Conservation (phyloP, 352 stramenopile genomes). For the Globisporangium splendens region DNA sequence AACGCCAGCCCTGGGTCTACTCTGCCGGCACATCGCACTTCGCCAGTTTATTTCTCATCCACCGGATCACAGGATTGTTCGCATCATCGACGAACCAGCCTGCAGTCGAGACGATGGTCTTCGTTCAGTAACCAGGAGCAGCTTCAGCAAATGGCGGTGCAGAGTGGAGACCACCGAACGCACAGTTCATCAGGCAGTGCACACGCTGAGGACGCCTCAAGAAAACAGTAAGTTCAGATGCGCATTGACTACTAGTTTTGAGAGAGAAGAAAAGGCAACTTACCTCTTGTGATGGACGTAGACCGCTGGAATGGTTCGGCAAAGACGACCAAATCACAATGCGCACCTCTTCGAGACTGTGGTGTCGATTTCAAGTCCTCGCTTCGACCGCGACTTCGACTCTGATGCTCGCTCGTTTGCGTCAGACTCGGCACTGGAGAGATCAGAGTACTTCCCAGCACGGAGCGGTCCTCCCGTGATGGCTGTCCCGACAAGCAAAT, state of each 20-base stretch:
- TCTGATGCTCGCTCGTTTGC: not conserved
- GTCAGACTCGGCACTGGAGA: not conserved
- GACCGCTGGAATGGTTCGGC: slow-evolving; percentile 43
- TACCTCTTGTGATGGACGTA: slow-evolving; percentile 2
- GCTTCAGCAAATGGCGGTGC: slow-evolving; percentile 5
- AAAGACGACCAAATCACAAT: slow-evolving; percentile 56
- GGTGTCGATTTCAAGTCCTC: slow-evolving; percentile 28
- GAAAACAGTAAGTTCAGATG: slow-evolving; percentile 8
- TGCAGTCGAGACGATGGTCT: slow-evolving; percentile 27
- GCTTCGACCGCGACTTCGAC: slow-evolving; percentile 13
- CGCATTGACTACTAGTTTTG: not conserved
- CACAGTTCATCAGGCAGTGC: slow-evolving; percentile 1
- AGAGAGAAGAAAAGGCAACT: not conserved
- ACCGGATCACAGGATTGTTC: not conserved
- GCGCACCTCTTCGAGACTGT: slow-evolving; percentile 53
- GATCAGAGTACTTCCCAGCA: not conserved
- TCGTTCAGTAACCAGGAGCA: slow-evolving; percentile 50
- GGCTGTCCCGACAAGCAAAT: not conserved
- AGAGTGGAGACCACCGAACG: not conserved
- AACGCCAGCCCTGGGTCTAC: slow-evolving; percentile 18
- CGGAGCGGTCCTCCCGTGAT: not conserved
- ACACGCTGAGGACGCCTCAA: not conserved
- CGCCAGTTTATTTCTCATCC: not conserved
- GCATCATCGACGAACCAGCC: slow-evolving; percentile 11
- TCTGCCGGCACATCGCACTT: not conserved